Evolutionary conservation across 441 rosid species (phyloP), one percentile per base, ranked within the genome.

Genomic region (Jatropha multifida): DNA sequence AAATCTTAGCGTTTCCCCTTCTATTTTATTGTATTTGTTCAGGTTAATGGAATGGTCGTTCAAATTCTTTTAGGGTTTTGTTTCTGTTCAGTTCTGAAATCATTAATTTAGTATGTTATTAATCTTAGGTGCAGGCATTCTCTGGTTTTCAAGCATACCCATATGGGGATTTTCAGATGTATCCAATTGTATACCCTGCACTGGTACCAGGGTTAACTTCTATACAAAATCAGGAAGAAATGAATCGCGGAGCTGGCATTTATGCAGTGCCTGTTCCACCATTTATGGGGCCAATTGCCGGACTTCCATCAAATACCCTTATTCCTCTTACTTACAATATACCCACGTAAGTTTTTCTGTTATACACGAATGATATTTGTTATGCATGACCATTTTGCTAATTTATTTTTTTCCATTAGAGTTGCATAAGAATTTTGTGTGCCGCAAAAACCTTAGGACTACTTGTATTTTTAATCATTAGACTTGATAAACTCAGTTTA

Each of bases 241-340:
- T 18, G 71, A 90, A 88, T 77, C 86, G 85, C 51, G 93, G 94
- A 51, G 90, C 97, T 15, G 98, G 99, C 44, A 79, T 95, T 40
- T 95, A 95, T 64, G 99, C 99, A 4, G 91, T 93, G 75, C 92
- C 95, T 75, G 88, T 86, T 58, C 84, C 85, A 26, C 93, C 95
- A 17, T 82, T 69, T 77, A 81, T 80, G 84, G 92, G 92, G 54
- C 81, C 86, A 58, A 27, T 85, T 68, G 63, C 90, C 73, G 98
- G 94, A 81, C 75, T 90, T 78, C 90, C 91, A 4, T 81, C 97
- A 18, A 85, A 85, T 78, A 88, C 89, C 20, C 99, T 95, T 71
- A 85, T 95, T 81, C 97, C 98, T 62, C 99, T 95, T 51, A 90
- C 98, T 48, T 93, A 87, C 80, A 90, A 83, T 65, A 70, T 93